Base-by-base conservation (phyloP, 2,329 filamentous ascomycete genomes). In the Pestalotiopsis sp. region DNA sequence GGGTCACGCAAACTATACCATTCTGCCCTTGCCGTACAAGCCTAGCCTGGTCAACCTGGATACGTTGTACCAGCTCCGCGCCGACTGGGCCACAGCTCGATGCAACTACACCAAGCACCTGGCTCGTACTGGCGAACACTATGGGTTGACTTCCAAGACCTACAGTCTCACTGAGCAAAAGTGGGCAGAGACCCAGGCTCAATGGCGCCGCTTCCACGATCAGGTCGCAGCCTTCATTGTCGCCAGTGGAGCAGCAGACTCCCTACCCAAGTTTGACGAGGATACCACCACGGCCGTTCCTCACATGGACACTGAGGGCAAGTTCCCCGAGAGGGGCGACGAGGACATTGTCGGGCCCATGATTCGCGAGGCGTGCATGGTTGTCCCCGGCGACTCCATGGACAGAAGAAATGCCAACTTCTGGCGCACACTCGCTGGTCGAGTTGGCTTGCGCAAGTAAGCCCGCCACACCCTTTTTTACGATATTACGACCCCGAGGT, bases 341-440 rank as follows among this genome's bases (percentile, higher is more conserved):
- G 92, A 95, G 74, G 95, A 97, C 79, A 97, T 98, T 77, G 94
- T 98, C 59, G 95, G 95, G 1, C 95, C 95, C 6, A 97, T 98
- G 95, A 89, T 90, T 73, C 87, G 87, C 13, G 86, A 88, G 72
- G 82, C 83, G 52, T 81, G 84, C 71, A 89, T 89, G 86, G 78
- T 80, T 38, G 81, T 69, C 7, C 72, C 74, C 25, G 66, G 73
- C 17, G 74, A 74, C n/a, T 68, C 69, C 39, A 39, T 68, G 14
- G 76, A 77, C 62, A 73, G 74, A 36, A 77, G 75, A 63, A 73
- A 74, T 3, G 71, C 75, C 9, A 72, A 75, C 61, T 78, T 80
- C 66, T 80, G 78, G 78, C 76, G 77, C 61, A 71, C 74, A 23
- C 57, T 80, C n/a, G 75, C 76, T 2, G 77, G 77, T 62, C 77